Evolutionary conservation across 495 filamentous ascomycete genomes (phyloP).

Genomic region (Neurospora sp.): DNA sequence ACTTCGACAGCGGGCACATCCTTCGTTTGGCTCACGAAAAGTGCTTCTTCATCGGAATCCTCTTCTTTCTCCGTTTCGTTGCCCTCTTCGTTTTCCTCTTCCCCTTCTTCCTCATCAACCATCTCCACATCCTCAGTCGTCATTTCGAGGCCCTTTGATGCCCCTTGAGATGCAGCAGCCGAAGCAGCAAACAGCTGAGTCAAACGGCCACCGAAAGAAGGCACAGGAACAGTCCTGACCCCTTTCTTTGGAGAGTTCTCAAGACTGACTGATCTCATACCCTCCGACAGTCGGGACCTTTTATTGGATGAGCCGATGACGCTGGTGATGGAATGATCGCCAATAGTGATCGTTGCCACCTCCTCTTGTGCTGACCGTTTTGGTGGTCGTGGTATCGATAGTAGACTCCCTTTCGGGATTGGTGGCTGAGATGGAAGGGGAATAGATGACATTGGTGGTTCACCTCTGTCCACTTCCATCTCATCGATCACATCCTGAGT

Average conservation of each 20-base stretch:
- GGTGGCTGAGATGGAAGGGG: slow-evolving; percentile 29
- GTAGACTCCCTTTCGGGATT: slow-evolving; percentile 7
- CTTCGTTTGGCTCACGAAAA: background rate
- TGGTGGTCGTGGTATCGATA: slow-evolving; percentile 22
- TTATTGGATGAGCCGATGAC: slow-evolving; percentile 37
- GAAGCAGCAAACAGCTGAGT: slow-evolving; percentile 64
- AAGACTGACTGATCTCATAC: background rate
- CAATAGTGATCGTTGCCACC: slow-evolving; percentile 82
- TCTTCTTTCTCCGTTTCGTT: slow-evolving; percentile 16
- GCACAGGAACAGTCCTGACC: slow-evolving; percentile 10
- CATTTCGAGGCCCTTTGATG: slow-evolving; percentile 16
- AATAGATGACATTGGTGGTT: slow-evolving; percentile 25
- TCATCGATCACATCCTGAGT: background rate
- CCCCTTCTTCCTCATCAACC: slow-evolving; percentile 13
- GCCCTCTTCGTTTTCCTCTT: slow-evolving; percentile 13
- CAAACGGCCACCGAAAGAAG: slow-evolving; percentile 56
- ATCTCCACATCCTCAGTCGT: slow-evolving; percentile 18
- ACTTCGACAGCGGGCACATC: background rate
- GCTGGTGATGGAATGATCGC: slow-evolving; percentile 59
- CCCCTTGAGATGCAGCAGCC: slow-evolving; percentile 28
- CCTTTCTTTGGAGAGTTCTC: slow-evolving; percentile 1
- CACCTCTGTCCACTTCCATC: slow-evolving; percentile 5
- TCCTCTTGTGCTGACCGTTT: slow-evolving; percentile 52
- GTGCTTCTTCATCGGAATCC: slow-evolving; percentile 9
- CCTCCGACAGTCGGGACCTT: slow-evolving; percentile 20